Conservation (phyloP, 495 filamentous ascomycete species). For the Xylaria bambusicola region DNA sequence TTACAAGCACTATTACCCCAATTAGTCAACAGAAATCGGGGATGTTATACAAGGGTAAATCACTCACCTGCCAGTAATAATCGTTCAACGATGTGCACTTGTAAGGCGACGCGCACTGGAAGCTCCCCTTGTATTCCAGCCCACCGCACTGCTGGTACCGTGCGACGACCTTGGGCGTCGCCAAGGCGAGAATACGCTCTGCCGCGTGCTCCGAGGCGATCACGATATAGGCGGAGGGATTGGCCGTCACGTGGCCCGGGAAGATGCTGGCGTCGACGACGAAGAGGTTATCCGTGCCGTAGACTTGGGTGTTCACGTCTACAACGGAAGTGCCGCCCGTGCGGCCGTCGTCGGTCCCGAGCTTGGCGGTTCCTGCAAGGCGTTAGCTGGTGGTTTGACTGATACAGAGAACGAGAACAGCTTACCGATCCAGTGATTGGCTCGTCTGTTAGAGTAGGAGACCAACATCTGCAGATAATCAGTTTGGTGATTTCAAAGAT, state of each 20-base stretch:
- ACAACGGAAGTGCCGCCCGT: constrained; percentile 59
- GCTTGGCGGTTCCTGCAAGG: constrained; percentile 50
- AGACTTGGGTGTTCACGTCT: constrained; percentile 65
- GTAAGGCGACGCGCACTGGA: constrained; percentile 34
- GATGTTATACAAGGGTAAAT: no score
- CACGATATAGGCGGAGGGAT: constrained; percentile 57
- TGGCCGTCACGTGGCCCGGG: constrained; percentile 55
- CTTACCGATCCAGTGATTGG: constrained; percentile 60
- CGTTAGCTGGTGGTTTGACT: background rate
- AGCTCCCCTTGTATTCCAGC: constrained; percentile 37
- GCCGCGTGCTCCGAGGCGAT: constrained; percentile 54
- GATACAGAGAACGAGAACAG: background rate
- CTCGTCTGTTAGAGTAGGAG: constrained; percentile 52
- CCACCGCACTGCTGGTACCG: constrained; percentile 50
- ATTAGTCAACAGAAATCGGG: constrained; percentile 1
- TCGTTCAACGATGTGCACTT: constrained; percentile 42
- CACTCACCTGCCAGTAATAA: constrained; percentile 37
- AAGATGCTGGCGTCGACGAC: constrained; percentile 59
- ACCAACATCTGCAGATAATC: constrained; percentile 31
- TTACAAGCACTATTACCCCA: constrained; percentile 9
- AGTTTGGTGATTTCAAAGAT: constrained; percentile 9
- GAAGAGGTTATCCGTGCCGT: constrained; percentile 64
- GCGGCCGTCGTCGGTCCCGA: constrained; percentile 62
- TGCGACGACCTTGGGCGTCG: constrained; percentile 20
- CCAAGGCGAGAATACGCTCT: constrained; percentile 46